Evolutionary conservation across 2,329 filamentous ascomycete genomes (phyloP).

Genomic region (Pseudogymnoascus sp.): DNA sequence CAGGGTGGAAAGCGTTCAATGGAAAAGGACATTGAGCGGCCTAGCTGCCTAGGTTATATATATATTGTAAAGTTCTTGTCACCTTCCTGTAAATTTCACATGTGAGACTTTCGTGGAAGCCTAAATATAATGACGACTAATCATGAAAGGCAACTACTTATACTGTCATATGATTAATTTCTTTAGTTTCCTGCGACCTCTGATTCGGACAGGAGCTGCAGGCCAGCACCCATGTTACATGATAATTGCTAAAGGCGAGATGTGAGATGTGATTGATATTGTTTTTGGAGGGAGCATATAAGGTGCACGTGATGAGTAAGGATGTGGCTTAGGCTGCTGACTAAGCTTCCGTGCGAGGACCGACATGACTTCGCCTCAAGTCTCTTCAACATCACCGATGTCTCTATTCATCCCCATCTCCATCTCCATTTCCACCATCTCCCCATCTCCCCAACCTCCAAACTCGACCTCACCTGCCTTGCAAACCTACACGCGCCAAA

Average conservation of each 20-base stretch:
- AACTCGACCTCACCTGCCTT: neutral
- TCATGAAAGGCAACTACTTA: neutral
- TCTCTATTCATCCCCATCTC: neutral
- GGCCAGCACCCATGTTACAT: neutral
- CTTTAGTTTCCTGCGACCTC: no score
- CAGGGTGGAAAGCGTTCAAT: neutral
- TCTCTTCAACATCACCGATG: neutral
- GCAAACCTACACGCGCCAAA: neutral
- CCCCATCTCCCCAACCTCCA: neutral
- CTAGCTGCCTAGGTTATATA: neutral
- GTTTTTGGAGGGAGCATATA: neutral
- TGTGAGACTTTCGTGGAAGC: neutral
- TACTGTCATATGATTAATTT: neutral
- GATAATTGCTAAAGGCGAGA: neutral
- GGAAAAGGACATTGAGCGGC: neutral
- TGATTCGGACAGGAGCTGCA: no score
- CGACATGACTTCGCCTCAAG: neutral
- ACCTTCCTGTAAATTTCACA: neutral
- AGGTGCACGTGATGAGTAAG: neutral
- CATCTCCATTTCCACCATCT: neutral
- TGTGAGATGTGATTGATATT: neutral
- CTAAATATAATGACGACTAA: neutral
- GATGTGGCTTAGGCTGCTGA: neutral
- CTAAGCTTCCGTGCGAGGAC: neutral
- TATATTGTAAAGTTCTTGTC: neutral